These are phyloP conservation scores for Halteria grandinella DNA, from an alignment of 73 alveolate species.

Conservation along the genomic window DNA sequence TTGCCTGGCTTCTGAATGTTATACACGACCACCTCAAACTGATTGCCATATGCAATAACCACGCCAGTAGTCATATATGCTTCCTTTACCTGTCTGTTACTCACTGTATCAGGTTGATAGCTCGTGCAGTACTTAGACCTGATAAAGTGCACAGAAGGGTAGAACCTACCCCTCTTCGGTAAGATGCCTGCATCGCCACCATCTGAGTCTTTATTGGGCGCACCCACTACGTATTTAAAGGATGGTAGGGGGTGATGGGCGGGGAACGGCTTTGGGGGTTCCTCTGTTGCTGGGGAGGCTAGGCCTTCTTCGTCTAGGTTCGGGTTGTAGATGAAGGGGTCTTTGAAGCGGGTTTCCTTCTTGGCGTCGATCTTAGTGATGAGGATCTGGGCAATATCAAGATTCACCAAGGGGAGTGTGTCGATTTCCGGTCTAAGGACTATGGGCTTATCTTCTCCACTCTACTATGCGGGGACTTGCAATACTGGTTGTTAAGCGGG, in stretches of 20 bases:
- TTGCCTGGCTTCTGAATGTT: constrained; percentile 34
- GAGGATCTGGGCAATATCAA: not conserved
- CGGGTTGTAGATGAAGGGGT: constrained; percentile 20
- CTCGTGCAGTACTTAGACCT: constrained; percentile 31
- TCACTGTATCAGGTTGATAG: not conserved
- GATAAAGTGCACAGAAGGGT: constrained; percentile 55
- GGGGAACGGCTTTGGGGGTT: too few relatives aligned
- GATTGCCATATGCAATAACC: constrained; percentile 27
- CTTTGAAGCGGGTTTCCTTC: constrained; percentile 11
- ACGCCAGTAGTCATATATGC: constrained; percentile 60
- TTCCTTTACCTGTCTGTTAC: not conserved
- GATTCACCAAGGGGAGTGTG: not conserved
- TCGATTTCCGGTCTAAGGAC: constrained; percentile 28
- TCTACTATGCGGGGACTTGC: not conserved
- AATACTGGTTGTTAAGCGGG: not conserved
- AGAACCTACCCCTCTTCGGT: not conserved
- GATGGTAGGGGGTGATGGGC: too few relatives aligned
- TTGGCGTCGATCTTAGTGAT: constrained; percentile 8
- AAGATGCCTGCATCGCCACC: constrained; percentile 62
- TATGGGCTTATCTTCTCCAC: constrained; percentile 14
- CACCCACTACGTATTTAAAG: too few relatives aligned
- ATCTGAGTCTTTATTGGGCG: constrained; percentile 17
- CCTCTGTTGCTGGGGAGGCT: too few relatives aligned
- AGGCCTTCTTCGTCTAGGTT: too few relatives aligned
- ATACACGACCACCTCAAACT: constrained; percentile 40